phyloP scores from a whole-genome alignment of 306 rosid genomes.

The Rosa lucieae region DNA sequence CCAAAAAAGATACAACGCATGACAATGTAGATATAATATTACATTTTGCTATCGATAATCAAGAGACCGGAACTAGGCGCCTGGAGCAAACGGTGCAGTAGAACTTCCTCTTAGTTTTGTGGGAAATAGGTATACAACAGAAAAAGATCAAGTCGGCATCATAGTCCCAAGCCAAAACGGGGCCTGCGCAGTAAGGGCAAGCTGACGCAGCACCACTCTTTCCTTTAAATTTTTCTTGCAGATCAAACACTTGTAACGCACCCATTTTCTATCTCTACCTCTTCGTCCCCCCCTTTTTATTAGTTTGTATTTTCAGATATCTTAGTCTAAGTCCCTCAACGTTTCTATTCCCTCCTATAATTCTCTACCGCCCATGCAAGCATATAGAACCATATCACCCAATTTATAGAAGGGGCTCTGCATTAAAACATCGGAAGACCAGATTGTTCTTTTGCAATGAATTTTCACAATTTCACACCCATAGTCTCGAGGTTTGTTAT shows the following conservation, averaged over 20 bases:
- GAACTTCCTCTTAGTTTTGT: slow-evolving; percentile 35
- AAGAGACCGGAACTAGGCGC: slow-evolving; percentile 24
- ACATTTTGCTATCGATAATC: no score
- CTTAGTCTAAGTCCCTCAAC: not conserved
- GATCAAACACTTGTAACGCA: slow-evolving; percentile 27
- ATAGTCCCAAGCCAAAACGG: slow-evolving; percentile 34
- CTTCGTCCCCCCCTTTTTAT: not conserved
- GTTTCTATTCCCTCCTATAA: not conserved
- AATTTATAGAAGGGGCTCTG: no score
- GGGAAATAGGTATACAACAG: slow-evolving; percentile 34
- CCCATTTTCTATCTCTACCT: slow-evolving; percentile 17
- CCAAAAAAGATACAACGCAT: not conserved
- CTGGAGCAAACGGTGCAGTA: slow-evolving; percentile 30
- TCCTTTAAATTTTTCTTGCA: slow-evolving; percentile 24
- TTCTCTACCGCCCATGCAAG: not conserved
- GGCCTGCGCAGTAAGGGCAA: slow-evolving; percentile 46
- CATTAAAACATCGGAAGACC: no score
- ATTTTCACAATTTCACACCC: no score
- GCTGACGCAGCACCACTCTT: slow-evolving; percentile 23
- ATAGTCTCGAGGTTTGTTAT: no score
- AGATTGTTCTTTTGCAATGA: no score
- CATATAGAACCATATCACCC: not conserved
- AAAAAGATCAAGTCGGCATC: slow-evolving; percentile 24
- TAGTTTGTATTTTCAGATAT: not conserved
- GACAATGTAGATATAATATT: not conserved